Evolutionary conservation across 805 yeast species (phyloP), one percentile per base, ranked within the genome.

Genomic region (Metschnikowia noctiluminum): DNA sequence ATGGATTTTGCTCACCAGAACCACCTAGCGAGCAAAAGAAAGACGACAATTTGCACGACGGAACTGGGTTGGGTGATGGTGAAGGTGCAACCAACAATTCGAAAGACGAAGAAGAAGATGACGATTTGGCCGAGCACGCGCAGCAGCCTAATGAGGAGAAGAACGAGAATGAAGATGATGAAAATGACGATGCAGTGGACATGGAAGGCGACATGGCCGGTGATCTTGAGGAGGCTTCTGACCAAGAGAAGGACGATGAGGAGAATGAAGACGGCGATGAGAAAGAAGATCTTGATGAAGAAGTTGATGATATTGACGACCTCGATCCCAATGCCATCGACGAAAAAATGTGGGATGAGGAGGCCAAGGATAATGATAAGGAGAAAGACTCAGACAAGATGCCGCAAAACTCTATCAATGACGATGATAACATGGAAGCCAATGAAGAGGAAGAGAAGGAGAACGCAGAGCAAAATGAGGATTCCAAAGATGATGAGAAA

Each of bases 121-220:
- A 90, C 53, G 96, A 94, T 64, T 73, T 92, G 42, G 73, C 85
- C 5, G 96, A 90, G 61, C 78, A 82, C 56, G 87, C 87, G 0
- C 89, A 85, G 58, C 80, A 82, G 47, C 84, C 85, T 30, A 85
- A 88, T 55, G 80, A 84, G 43, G 91, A 90, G 35, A 79, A 86
- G 44, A 61, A 70, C 36, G 80, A 85, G 35, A 80, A 86, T 21
- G 70, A 69, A 28, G 79, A 85, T n/a, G 84, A 56, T 5, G 63
- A 82, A 8, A 81, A 89, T 44, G 89, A 89, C 54, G 89, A 89
- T 63, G 97, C 97, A 6, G 90, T 88, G 40, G 96, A 89, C 43
- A 87, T 91, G 63, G 96, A 91, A 59, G 97, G 97, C 34, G 98
- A 94, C 59, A 89, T 94, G 96, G 97, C 94, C 26, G 99, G 99